These are phyloP conservation scores for Dianthus caryophyllus DNA, from an alignment of 148 eudicot genomes.

Conservation along the genomic window DNA sequence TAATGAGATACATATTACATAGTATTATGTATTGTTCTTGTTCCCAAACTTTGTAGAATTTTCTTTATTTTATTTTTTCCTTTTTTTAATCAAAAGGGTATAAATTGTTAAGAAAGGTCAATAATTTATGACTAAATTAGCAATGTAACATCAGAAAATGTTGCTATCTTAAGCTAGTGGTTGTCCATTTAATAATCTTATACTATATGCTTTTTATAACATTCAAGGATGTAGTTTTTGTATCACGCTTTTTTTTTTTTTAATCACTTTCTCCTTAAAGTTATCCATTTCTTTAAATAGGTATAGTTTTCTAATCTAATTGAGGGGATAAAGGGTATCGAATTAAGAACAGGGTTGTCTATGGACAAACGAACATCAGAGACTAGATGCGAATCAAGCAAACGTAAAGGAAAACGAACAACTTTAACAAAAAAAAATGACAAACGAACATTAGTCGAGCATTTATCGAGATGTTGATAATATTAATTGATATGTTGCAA, in stretches of 20 bases:
- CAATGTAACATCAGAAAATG: slow-evolving; percentile 11
- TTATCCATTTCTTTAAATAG: background rate
- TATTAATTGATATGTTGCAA: too few relatives aligned
- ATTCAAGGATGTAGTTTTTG: slow-evolving; percentile 4
- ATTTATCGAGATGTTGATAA: background rate
- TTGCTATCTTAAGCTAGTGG: slow-evolving; percentile 16
- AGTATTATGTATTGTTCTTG: too few relatives aligned
- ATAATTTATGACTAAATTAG: background rate
- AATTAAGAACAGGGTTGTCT: too few relatives aligned
- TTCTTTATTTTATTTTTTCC: too few relatives aligned
- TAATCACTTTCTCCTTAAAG: slow-evolving; percentile 4
- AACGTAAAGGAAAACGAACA: too few relatives aligned
- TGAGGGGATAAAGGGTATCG: too few relatives aligned
- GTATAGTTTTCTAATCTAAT: too few relatives aligned
- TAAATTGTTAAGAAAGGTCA: background rate
- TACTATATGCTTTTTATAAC: background rate
- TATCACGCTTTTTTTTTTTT: slow-evolving; percentile 16
- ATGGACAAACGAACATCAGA: too few relatives aligned
- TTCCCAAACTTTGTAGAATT: background rate
- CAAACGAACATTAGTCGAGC: too few relatives aligned
- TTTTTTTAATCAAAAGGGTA: background rate
- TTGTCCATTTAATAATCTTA: slow-evolving; percentile 1
- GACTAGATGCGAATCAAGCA: too few relatives aligned
- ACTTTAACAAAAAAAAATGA: too few relatives aligned
- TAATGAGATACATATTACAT: too few relatives aligned